Evolutionary conservation across 2,329 filamentous ascomycete genomes (phyloP).

Genomic region (Apiospora arundinis): DNA sequence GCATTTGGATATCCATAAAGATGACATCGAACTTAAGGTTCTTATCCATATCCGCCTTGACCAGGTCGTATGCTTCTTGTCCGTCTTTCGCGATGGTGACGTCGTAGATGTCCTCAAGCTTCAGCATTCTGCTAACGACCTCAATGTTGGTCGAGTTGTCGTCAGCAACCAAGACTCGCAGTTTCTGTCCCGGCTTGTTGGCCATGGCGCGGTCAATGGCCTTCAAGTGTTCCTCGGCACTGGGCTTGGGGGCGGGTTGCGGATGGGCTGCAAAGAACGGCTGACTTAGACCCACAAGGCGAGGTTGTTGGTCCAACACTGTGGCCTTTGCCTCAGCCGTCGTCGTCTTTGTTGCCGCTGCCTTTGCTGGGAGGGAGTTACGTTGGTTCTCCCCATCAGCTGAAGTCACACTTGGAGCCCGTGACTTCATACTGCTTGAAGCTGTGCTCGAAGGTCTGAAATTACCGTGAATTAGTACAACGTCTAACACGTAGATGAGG

Average conservation of each 20-base stretch:
- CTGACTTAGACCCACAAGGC: slow-evolving; percentile 80
- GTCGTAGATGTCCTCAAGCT: slow-evolving; percentile 82
- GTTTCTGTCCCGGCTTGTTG: slow-evolving; percentile 65
- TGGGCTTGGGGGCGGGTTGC: slow-evolving; percentile 39
- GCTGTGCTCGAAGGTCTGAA: slow-evolving; percentile 58
- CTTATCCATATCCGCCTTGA: slow-evolving; percentile 80
- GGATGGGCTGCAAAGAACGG: slow-evolving; percentile 73
- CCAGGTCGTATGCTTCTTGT: slow-evolving; percentile 85
- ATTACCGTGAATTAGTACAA: neutral
- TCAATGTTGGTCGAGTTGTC: slow-evolving; percentile 65
- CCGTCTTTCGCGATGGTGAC: slow-evolving; percentile 87
- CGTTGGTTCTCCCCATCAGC: slow-evolving; percentile 46
- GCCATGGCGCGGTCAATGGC: slow-evolving; percentile 70
- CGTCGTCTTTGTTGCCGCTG: slow-evolving; percentile 37
- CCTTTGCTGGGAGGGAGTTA: slow-evolving; percentile 36
- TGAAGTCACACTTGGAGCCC: slow-evolving; percentile 54
- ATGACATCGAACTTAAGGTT: slow-evolving; percentile 81
- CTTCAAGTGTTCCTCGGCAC: slow-evolving; percentile 65
- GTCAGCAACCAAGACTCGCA: slow-evolving; percentile 87
- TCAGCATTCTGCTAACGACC: slow-evolving; percentile 68
- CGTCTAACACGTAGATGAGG: neutral
- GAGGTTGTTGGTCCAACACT: slow-evolving; percentile 72
- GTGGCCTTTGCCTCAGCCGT: slow-evolving; percentile 45
- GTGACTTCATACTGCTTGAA: slow-evolving; percentile 59
- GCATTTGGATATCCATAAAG: slow-evolving; percentile 98